A percentile compares a stretch with the other conserved stretches of the same genome.
Evolutionary conservation across 1,139 yeast genomes (phyloP).

Genomic region (Debaryomyces sp.): DNA sequence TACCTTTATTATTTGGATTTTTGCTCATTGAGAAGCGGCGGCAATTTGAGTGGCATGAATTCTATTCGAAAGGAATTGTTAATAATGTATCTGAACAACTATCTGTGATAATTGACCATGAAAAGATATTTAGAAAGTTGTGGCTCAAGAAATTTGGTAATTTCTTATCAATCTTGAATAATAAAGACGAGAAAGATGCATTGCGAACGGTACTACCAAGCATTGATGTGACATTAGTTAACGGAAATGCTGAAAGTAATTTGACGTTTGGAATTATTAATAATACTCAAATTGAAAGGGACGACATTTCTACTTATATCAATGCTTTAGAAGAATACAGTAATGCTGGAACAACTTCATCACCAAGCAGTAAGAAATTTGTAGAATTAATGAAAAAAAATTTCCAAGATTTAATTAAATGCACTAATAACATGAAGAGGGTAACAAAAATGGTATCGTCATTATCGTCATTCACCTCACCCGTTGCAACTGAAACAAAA

Average conservation of each 20-base stretch:
- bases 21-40: slow-evolving; percentile 70
- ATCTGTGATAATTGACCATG: slow-evolving; percentile 60
- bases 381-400: slow-evolving; percentile 48
- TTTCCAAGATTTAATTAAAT: slow-evolving; percentile 45
- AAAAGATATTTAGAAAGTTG: slow-evolving; percentile 53
- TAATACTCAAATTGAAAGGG: slow-evolving; percentile 36
- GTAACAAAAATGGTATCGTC: slow-evolving; percentile 39
- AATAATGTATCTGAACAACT: slow-evolving; percentile 61
- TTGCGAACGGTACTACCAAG: slow-evolving; percentile 28
- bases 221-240: slow-evolving; percentile 44
- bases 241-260: slow-evolving; percentile 21
- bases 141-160: slow-evolving; percentile 69
- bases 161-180: slow-evolving; percentile 38
- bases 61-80: slow-evolving; percentile 52
- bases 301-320: slow-evolving; percentile 43
- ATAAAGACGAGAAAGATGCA: slow-evolving; percentile 19
- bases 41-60: slow-evolving; percentile 67
- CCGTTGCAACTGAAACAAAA: slow-evolving; percentile 19
- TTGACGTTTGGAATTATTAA: slow-evolving; percentile 25
- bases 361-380: slow-evolving; percentile 29
- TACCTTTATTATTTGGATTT: slow-evolving; percentile 82
- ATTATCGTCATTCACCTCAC: slow-evolving; percentile 34
- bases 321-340: slow-evolving; percentile 23
- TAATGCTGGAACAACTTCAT: neutral
- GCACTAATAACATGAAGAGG: slow-evolving; percentile 42